phyloP scores from a whole-genome alignment of 2,329 filamentous ascomycete genomes.

The Sarocladium brachiariae region DNA sequence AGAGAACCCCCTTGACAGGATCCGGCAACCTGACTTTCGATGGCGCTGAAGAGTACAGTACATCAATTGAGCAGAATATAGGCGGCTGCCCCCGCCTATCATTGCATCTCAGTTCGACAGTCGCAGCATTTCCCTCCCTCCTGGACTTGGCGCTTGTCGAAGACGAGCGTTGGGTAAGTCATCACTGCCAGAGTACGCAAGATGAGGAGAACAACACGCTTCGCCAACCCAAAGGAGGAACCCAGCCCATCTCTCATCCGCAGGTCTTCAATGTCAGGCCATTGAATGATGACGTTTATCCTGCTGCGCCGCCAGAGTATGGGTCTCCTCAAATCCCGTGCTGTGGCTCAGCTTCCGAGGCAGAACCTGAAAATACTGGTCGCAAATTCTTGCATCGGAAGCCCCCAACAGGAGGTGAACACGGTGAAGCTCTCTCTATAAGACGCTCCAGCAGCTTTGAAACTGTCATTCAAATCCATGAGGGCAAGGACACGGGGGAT shows the following conservation, averaged over 20 bases:
- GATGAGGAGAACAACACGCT: background rate
- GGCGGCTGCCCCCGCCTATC: slow-evolving; percentile 10
- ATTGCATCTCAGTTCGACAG: slow-evolving; percentile 3
- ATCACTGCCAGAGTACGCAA: background rate
- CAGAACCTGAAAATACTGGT: background rate
- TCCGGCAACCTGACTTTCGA: slow-evolving; percentile 2
- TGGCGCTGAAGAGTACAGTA: background rate
- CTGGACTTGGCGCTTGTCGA: background rate
- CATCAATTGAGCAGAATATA: background rate
- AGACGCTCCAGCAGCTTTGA: background rate
- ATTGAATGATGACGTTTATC: no score
- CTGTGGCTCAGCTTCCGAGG: no score
- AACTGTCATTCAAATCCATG: background rate
- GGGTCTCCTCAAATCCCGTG: no score
- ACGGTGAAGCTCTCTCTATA: background rate
- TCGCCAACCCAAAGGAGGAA: no score
- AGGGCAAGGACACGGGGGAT: no score
- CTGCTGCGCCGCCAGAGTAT: no score
- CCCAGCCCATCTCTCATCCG: no score
- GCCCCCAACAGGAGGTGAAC: background rate
- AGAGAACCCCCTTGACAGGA: background rate
- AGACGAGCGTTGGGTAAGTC: background rate
- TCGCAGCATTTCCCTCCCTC: slow-evolving; percentile 5
- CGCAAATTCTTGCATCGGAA: background rate
- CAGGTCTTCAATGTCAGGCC: no score